Evolutionary conservation across 441 rosid species (phyloP).

Genomic region (Jatropha multifida): DNA sequence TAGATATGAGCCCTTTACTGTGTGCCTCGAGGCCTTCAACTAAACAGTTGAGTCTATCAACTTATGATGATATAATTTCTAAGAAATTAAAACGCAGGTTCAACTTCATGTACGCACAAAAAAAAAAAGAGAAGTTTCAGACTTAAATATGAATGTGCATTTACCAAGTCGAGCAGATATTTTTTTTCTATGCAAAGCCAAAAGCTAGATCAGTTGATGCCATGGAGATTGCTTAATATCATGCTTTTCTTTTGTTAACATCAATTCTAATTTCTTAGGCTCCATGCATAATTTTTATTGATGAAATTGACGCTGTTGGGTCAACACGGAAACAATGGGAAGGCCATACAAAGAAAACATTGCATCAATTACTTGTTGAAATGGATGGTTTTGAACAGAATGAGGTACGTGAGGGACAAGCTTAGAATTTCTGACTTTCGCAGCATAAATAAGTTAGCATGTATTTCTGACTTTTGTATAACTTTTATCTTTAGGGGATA

Average conservation of each 20-base stretch:
- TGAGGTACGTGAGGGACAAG: slow-evolving; percentile 55
- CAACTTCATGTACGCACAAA: no score
- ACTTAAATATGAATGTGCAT: slow-evolving; percentile 4
- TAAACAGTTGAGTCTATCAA: not conserved
- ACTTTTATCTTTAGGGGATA: slow-evolving; percentile 62
- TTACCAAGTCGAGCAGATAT: not conserved
- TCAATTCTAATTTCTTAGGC: slow-evolving; percentile 49
- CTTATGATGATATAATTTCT: not conserved
- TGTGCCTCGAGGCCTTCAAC: not conserved
- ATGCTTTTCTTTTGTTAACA: slow-evolving; percentile 15
- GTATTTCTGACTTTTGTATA: slow-evolving; percentile 13
- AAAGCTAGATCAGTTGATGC: slow-evolving; percentile 1
- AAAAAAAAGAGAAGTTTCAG: not conserved
- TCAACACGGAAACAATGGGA: slow-evolving; percentile 99
- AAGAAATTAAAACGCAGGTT: no score
- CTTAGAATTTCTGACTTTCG: not conserved
- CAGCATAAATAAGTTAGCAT: slow-evolving; percentile 6
- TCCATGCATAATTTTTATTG: slow-evolving; percentile 96
- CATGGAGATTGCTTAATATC: not conserved
- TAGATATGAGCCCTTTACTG: not conserved
- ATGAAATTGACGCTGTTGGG: slow-evolving; percentile 98
- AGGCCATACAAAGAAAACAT: slow-evolving; percentile 98
- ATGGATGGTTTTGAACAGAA: slow-evolving; percentile 99
- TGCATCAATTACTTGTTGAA: slow-evolving; percentile 97
- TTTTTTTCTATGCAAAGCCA: not conserved